These are phyloP conservation scores for Pistacia integerrima DNA, from an alignment of 345 rosid genomes.

Conservation along the genomic window DNA sequence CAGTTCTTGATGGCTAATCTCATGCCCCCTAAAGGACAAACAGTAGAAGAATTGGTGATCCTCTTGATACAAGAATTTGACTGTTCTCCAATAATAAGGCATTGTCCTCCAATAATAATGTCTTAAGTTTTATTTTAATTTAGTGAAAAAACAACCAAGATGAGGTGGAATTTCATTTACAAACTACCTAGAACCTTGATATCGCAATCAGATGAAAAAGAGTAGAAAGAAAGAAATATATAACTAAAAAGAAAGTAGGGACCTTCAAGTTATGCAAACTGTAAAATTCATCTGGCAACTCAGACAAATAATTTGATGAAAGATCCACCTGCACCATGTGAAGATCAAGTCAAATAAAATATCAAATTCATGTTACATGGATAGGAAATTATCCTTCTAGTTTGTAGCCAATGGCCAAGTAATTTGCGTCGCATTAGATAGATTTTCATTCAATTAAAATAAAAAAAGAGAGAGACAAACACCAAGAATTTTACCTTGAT, in stretches of 20 bases:
- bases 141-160: constrained; percentile 4
- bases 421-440: neutral
- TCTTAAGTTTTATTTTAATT: neutral
- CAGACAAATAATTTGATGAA: constrained; percentile 72
- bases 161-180: neutral
- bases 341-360: constrained; percentile 7
- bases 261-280: constrained; percentile 75
- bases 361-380: too few relatives aligned
- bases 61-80: neutral
- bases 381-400: neutral
- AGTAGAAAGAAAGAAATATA: neutral
- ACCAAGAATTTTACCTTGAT: constrained; percentile 48
- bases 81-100: too few relatives aligned
- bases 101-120: neutral
- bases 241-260: neutral
- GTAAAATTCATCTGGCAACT: constrained; percentile 63
- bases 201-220: neutral
- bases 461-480: neutral
- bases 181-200: neutral
- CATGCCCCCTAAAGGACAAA: neutral
- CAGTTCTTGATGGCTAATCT: neutral
- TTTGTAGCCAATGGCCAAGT: neutral
- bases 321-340: constrained; percentile 70
- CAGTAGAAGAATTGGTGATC: neutral
- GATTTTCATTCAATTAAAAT: neutral